A percentile compares a stretch with the other conserved stretches of the same genome.
These are phyloP conservation scores for Pestalotiopsis sp. DNA, from an alignment of 2,329 filamentous ascomycete genomes.

Conservation along the genomic window DNA sequence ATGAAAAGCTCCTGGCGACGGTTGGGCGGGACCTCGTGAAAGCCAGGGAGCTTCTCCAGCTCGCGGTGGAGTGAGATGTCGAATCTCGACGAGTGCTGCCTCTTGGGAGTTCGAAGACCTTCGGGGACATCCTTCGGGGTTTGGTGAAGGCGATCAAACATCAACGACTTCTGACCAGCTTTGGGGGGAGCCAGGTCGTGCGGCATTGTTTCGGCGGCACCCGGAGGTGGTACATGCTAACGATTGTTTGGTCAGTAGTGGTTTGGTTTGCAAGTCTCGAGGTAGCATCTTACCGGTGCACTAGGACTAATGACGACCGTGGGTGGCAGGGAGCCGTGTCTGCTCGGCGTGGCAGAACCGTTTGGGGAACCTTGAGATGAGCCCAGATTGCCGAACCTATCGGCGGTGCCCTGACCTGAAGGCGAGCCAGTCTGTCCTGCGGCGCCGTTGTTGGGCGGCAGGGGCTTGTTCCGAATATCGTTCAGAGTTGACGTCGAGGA, in stretches of 20 bases:
- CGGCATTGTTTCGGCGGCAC: slow-evolving; percentile 95
- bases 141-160: slow-evolving; percentile 87
- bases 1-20: slow-evolving; percentile 96
- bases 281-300: slow-evolving; percentile 70
- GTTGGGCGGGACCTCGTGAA: slow-evolving; percentile 96
- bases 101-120: slow-evolving; percentile 90
- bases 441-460: slow-evolving; percentile 58
- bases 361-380: slow-evolving; percentile 46
- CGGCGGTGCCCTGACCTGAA: slow-evolving; percentile 33
- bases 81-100: slow-evolving; percentile 96
- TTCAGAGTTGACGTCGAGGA: slow-evolving; percentile 88
- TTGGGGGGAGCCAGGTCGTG: slow-evolving; percentile 95
- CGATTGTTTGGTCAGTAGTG: slow-evolving; percentile 20
- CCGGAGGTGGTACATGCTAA: slow-evolving; percentile 89
- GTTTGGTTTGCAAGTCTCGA: not conserved
- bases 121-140: slow-evolving; percentile 97
- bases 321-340: slow-evolving; percentile 71
- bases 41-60: slow-evolving; percentile 94
- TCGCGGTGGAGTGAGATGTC: slow-evolving; percentile 97
- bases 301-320: slow-evolving; percentile 95
- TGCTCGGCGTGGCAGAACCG: slow-evolving; percentile 63
- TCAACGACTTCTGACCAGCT: slow-evolving; percentile 83
- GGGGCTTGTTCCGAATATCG: slow-evolving; percentile 82
- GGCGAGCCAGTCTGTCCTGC: slow-evolving; percentile 44
- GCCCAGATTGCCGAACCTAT: slow-evolving; percentile 40